phyloP scores from a whole-genome alignment of 176 grass and related monocot genomes.

The Carex kokanica region DNA sequence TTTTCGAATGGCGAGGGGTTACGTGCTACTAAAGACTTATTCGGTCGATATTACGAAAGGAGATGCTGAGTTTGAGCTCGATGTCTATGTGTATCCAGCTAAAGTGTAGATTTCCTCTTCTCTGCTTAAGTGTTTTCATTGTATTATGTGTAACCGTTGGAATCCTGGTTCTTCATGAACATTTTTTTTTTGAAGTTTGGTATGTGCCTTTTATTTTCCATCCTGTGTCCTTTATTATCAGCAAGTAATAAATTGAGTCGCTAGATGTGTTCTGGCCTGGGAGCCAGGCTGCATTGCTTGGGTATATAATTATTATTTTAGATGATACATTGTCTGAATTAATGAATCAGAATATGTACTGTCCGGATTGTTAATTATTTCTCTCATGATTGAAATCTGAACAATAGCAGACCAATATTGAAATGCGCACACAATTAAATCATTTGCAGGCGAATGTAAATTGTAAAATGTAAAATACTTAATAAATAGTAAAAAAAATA shows the following conservation, averaged over 20 bases:
- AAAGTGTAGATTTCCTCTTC: not conserved
- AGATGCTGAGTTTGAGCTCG: slow-evolving; percentile 21
- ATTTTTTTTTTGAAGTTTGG: not conserved
- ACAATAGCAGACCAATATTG: not conserved
- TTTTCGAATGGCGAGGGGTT: slow-evolving; percentile 27
- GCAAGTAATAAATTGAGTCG: not conserved
- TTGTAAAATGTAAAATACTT: no score
- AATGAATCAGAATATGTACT: not conserved
- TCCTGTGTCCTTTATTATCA: not conserved
- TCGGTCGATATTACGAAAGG: slow-evolving; percentile 4
- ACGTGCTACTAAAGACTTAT: slow-evolving; percentile 17
- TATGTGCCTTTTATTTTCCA: not conserved
- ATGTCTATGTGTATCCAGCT: slow-evolving; percentile 19
- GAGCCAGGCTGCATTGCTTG: not conserved
- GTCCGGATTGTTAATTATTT: not conserved
- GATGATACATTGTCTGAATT: no score
- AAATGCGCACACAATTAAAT: no score
- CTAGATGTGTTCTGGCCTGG: not conserved
- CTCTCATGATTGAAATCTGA: not conserved
- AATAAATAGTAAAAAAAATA: no score
- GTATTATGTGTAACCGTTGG: not conserved
- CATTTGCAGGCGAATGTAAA: no score
- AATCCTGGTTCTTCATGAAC: not conserved
- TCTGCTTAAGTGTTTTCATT: not conserved
- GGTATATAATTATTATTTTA: not conserved